These are phyloP conservation scores for Trametes cinnabarina DNA, from an alignment of 768 basidiomycete species.

Conservation along the genomic window DNA sequence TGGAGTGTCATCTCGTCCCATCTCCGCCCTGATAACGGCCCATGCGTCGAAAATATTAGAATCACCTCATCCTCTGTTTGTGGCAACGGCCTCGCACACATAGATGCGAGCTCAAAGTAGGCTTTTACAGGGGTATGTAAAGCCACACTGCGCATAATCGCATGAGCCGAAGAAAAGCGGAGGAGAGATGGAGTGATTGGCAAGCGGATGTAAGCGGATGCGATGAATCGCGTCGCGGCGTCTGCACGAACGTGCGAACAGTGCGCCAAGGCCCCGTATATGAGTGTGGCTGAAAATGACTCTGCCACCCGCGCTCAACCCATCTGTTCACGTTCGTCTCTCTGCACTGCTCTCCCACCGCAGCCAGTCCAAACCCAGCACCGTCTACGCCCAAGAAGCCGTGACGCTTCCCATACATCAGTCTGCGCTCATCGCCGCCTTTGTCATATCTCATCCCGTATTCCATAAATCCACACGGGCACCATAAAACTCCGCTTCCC, in stretches of 20 bases:
- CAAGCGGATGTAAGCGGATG: constrained; percentile 15
- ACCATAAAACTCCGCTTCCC: neutral
- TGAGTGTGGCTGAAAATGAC: constrained; percentile 19
- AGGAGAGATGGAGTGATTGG: constrained; percentile 10
- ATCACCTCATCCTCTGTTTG: neutral
- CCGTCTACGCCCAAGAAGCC: neutral
- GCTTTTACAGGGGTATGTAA: neutral
- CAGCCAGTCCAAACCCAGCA: neutral
- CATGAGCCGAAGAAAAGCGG: neutral
- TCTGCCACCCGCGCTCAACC: constrained; percentile 1
- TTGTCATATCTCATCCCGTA: constrained; percentile 12
- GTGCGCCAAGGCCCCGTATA: constrained; percentile 15
- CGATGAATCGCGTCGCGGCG: constrained; percentile 9
- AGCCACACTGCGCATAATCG: neutral
- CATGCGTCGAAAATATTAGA: neutral
- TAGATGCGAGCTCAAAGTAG: no score
- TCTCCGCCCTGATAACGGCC: neutral
- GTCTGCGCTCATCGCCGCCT: neutral
- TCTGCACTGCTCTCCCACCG: constrained; percentile 1
- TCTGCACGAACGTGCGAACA: constrained; percentile 22
- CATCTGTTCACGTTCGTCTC: constrained; percentile 12
- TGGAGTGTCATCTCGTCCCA: constrained; percentile 11
- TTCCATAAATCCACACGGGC: neutral
- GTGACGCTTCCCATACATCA: neutral
- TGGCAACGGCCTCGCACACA: neutral